Base-by-base conservation (phyloP, 495 filamentous ascomycete genomes). In the Clohesyomyces aquaticus region DNA sequence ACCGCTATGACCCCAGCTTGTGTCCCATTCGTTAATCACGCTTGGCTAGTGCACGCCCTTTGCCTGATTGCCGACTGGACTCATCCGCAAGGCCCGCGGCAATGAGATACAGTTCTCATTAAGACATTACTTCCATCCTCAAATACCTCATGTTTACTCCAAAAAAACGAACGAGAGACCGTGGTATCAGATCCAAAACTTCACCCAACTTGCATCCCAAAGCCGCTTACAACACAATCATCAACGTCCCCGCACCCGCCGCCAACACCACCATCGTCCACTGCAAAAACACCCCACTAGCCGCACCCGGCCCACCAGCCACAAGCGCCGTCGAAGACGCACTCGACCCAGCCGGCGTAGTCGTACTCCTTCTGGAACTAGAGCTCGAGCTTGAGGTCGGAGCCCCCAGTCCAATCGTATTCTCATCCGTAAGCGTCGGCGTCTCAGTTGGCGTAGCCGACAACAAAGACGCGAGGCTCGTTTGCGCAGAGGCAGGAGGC, bases 401-500 rank as follows among this genome's bases (percentile, higher is more conserved):
- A 8, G 14, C 43, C 16, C 43, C 43, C 4, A 23, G 18, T n/a
- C 16, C 21, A 18, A n/a, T 57, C 4, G 21, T 29, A 18, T 46
- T 46, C 3, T 4, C 2, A 38, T 59, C 25, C 1, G 21, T 45
- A 8, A 65, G 21, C 11, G 21, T 48, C 8, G 35, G 22, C 12
- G 53, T 43, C 6, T 8, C 54, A 4, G 61, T 56, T 42, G 42
- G 12, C 53, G 61, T 38, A 41, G 1, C 35, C 22, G 32, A 10
- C 4, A 63, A 51, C 3, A 48, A 45, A 2, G 52, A 47, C 9
- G 43, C 47, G 6, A 65, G 43, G 11, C 46, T 53, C 21, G 63
- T 65, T 3, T 65, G 63, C 25, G 63, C 63, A 18, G 21, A 22
- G 10, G 55, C 14, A 6, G 63, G 63, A 4, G 50, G 22, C 16